A percentile compares a stretch with the other conserved stretches of the same genome.
Conservation (phyloP, 1,284 basidiomycete species). For the Phellinidium pouzarii region DNA sequence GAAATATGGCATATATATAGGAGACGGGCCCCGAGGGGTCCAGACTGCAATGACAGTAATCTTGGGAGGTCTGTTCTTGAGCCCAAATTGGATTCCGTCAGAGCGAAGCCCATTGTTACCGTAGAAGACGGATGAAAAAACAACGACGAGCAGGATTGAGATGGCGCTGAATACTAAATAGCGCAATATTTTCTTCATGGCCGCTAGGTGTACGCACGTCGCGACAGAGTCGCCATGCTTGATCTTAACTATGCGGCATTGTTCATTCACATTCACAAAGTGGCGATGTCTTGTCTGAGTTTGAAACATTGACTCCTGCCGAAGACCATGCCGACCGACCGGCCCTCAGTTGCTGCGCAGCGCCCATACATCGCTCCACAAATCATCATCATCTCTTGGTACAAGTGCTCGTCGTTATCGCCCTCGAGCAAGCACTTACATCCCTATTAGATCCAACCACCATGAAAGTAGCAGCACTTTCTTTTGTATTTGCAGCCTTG, state of each 20-base stretch:
- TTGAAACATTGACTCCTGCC: slow-evolving; percentile 2
- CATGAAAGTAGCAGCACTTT: slow-evolving; percentile 13
- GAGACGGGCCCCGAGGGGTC: slow-evolving; percentile 3
- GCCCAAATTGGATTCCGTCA: background rate
- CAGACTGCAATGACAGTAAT: slow-evolving; percentile 17
- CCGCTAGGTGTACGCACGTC: too few relatives aligned
- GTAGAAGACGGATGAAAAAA: background rate
- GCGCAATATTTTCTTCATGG: background rate
- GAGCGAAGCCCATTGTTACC: background rate
- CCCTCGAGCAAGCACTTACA: background rate
- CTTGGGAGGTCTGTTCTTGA: slow-evolving; percentile 8
- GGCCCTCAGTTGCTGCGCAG: background rate
- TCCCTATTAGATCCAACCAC: background rate
- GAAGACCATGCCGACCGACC: slow-evolving; percentile 1
- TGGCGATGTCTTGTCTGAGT: too few relatives aligned
- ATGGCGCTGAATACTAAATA: background rate
- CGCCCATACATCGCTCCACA: background rate
- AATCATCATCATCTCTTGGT: slow-evolving; percentile 8
- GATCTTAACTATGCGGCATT: too few relatives aligned
- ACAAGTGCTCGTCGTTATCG: background rate
- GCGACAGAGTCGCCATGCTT: too few relatives aligned
- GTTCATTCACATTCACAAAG: too few relatives aligned
- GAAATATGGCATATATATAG: slow-evolving; percentile 16
- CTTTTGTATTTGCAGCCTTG: slow-evolving; percentile 12
- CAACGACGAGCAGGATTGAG: background rate